Evolutionary conservation across 1,284 basidiomycete species (phyloP).

Genomic region (Melampsora larici-populina): DNA sequence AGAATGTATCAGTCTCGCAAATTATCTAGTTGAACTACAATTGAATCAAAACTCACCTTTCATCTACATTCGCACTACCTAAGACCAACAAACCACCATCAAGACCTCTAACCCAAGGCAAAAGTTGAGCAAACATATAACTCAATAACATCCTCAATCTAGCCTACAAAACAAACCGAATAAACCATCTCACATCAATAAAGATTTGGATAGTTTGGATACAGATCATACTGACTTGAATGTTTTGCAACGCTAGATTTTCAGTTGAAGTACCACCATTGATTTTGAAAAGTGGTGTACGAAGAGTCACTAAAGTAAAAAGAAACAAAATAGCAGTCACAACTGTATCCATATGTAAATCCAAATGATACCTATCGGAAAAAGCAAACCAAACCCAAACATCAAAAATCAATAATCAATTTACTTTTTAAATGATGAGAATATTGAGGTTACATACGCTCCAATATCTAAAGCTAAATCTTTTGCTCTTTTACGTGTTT

Average conservation of each 20-base stretch:
- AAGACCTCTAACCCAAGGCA: constrained; percentile 36
- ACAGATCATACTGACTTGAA: constrained; percentile 22
- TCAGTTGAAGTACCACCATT: constrained; percentile 33
- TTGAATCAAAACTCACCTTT: constrained; percentile 20
- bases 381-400: neutral
- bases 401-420: neutral
- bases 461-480: constrained; percentile 32
- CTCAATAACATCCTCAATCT: constrained; percentile 41
- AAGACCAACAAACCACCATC: constrained; percentile 39
- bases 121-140: constrained; percentile 43
- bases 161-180: constrained; percentile 2
- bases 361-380: constrained; percentile 27
- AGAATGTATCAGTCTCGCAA: neutral
- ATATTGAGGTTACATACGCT: constrained; percentile 4
- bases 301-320: constrained; percentile 28
- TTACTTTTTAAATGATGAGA: no score
- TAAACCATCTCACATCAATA: neutral
- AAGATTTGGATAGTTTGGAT: no score
- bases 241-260: constrained; percentile 43
- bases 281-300: constrained; percentile 34
- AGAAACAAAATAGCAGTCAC: constrained; percentile 32
- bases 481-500: constrained; percentile 36
- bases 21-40: neutral
- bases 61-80: constrained; percentile 42
- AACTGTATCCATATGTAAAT: constrained; percentile 40